phyloP scores from a whole-genome alignment of 2,329 filamentous ascomycete species.

The Arthrobotrys iridis region DNA sequence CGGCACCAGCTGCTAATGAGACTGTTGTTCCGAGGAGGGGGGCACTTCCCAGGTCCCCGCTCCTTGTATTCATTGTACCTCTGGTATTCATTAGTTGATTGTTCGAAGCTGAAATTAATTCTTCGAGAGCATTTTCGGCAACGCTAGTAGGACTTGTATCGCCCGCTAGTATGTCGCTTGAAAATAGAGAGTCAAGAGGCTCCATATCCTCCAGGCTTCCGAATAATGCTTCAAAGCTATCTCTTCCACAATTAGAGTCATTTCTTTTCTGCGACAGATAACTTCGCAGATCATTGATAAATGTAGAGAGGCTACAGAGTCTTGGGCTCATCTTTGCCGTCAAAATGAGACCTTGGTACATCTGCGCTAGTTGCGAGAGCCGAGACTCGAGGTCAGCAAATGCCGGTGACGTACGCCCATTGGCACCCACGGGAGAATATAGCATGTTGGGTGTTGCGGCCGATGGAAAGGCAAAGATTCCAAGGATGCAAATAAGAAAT shows the following conservation, averaged over 20 bases:
- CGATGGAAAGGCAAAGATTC: constrained; percentile 36
- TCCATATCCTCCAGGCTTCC: constrained; percentile 28
- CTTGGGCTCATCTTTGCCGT: constrained; percentile 40
- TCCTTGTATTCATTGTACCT: not conserved
- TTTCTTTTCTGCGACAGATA: constrained; percentile 21
- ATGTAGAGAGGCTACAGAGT: constrained; percentile 40
- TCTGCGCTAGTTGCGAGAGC: constrained; percentile 29
- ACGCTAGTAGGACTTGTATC: not conserved
- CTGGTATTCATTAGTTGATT: not conserved
- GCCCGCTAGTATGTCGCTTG: not conserved
- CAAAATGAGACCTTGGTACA: constrained; percentile 30
- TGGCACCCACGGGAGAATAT: not conserved
- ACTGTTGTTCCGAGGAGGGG: constrained; percentile 16
- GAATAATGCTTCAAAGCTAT: constrained; percentile 48
- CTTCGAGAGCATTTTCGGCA: constrained; percentile 1
- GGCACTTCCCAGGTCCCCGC: constrained; percentile 8
- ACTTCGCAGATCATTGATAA: constrained; percentile 39
- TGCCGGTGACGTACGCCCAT: not conserved
- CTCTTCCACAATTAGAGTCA: constrained; percentile 29
- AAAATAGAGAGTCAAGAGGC: not conserved
- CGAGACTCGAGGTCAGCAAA: constrained; percentile 24
- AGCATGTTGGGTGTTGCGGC: not conserved
- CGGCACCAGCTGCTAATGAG: not conserved
- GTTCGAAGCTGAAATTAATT: constrained; percentile 3
- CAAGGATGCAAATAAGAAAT: constrained; percentile 33